Evolutionary conservation across 352 stramenopile species (phyloP).

Genomic region (Nothophytophthora sp.): DNA sequence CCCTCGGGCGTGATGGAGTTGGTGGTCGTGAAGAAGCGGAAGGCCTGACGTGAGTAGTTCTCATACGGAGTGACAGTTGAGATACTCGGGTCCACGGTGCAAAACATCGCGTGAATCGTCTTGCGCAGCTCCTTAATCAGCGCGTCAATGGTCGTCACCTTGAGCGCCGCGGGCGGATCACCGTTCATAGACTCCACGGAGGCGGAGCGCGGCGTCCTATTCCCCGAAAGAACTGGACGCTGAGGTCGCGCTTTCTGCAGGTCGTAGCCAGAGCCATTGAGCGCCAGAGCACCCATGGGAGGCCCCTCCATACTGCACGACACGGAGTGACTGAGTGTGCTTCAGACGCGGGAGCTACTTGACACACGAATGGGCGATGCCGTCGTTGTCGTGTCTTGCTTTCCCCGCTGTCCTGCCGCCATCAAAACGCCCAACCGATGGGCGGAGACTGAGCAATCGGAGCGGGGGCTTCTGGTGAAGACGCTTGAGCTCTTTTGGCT

Average conservation of each 20-base stretch:
- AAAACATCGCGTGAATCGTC: slow-evolving; percentile 48
- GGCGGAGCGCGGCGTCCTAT: slow-evolving; percentile 6
- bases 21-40: slow-evolving; percentile 77
- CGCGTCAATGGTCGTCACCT: slow-evolving; percentile 40
- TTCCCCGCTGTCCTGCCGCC: too few species aligned
- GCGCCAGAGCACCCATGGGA: slow-evolving; percentile 28
- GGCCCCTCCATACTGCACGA: slow-evolving; percentile 33
- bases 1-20: slow-evolving; percentile 70
- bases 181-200: slow-evolving; percentile 1
- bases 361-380: slow-evolving; percentile 13
- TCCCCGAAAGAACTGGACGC: slow-evolving; percentile 2
- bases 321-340: slow-evolving; percentile 20
- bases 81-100: slow-evolving; percentile 35
- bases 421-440: too few species aligned
- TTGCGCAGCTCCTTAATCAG: slow-evolving; percentile 59
- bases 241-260: slow-evolving; percentile 16
- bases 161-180: slow-evolving; percentile 4
- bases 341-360: slow-evolving; percentile 7
- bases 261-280: slow-evolving; percentile 41
- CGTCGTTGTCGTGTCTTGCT: too few species aligned
- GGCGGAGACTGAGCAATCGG: too few species aligned
- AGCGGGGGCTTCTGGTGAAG: too few species aligned
- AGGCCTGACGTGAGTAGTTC: slow-evolving; percentile 67
- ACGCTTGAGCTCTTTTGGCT: too few species aligned
- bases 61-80: slow-evolving; percentile 45